Evolutionary conservation across 164 flowering plant genomes (phyloP), one percentile per base, ranked within the genome.

Genomic region (Magnolia sinica): DNA sequence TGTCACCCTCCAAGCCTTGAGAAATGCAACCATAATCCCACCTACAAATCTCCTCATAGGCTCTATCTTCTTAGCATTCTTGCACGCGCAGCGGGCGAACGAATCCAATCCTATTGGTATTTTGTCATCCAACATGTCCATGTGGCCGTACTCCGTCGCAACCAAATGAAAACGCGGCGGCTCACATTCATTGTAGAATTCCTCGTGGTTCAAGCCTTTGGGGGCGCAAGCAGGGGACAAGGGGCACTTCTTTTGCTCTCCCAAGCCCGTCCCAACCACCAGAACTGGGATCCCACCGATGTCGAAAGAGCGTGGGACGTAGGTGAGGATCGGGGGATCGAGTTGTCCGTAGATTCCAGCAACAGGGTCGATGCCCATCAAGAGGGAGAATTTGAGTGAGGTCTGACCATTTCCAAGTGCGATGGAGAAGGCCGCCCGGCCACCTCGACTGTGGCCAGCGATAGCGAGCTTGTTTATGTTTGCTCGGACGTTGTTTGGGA

Each of bases 371-470:
- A 88, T 45, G 16, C 87, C 89, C 0, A 87, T 23, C n/a, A 90
- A 61, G 0, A 79, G 84, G 4, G 87, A 82, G 71, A 84, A 81
- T 0, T 72, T 69, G 6, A 81, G 79, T 0, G 73, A 19, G 16
- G 10, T 58, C 0, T 20, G 3, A 9, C 58, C 74, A 4, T 20
- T 2, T 49, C 83, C 85, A 0, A 87, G 74, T 50, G 87, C 88
- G 4, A 88, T 76, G 8, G 87, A 76, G 52, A 88, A 89, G 8
- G 92, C 91, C 0, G 82, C 68, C 45, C 83, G 87, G 4, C 92
- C 92, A 0, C 92, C 92, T 70, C 90, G 67, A 78, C 91, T 88
- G 79, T 89, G 90, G 78, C 91, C 90, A 10, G 79, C 59, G 0
- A 88, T 83, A 11, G 80, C 85, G 2, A 86, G 71, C 68, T 82